Evolutionary conservation across 495 filamentous ascomycete genomes (phyloP).

Genomic region (Extremus antarcticus): DNA sequence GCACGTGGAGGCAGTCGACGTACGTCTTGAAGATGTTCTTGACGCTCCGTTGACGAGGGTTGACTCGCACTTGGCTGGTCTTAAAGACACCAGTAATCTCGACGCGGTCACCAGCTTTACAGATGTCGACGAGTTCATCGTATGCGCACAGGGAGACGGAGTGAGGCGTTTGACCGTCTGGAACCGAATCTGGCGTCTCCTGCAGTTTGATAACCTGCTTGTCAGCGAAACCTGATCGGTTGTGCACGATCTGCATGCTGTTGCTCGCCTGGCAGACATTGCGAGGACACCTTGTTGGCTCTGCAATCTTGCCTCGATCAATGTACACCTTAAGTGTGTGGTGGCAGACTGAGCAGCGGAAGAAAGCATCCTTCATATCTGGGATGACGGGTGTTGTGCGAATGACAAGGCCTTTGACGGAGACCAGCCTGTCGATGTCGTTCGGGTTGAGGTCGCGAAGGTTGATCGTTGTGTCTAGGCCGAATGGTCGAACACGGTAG

Average conservation of each 20-base stretch:
- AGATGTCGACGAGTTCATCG: slow-evolving; percentile 92
- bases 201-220: slow-evolving; percentile 99
- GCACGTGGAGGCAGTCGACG: slow-evolving; percentile 86
- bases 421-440: slow-evolving; percentile 79
- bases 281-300: slow-evolving; percentile 83
- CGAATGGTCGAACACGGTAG: slow-evolving; percentile 82
- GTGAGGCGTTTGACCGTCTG: slow-evolving; percentile 95
- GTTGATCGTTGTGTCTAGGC: slow-evolving; percentile 77
- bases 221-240: slow-evolving; percentile 87
- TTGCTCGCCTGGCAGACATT: slow-evolving; percentile 74
- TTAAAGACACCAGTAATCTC: slow-evolving; percentile 96
- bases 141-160: slow-evolving; percentile 95
- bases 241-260: slow-evolving; percentile 97
- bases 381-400: slow-evolving; percentile 92
- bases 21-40: slow-evolving; percentile 97
- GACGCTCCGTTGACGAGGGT: slow-evolving; percentile 80
- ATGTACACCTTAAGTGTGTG: slow-evolving; percentile 83
- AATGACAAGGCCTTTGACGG: slow-evolving; percentile 94
- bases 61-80: slow-evolving; percentile 88
- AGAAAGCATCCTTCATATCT: slow-evolving; percentile 93
- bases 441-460: slow-evolving; percentile 90
- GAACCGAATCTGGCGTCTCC: slow-evolving; percentile 89
- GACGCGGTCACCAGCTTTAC: slow-evolving; percentile 93
- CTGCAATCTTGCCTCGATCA: slow-evolving; percentile 90
- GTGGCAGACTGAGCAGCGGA: slow-evolving; percentile 85